phyloP scores from a whole-genome alignment of 78 protist species.

The Monocercomonoides exilis region DNA sequence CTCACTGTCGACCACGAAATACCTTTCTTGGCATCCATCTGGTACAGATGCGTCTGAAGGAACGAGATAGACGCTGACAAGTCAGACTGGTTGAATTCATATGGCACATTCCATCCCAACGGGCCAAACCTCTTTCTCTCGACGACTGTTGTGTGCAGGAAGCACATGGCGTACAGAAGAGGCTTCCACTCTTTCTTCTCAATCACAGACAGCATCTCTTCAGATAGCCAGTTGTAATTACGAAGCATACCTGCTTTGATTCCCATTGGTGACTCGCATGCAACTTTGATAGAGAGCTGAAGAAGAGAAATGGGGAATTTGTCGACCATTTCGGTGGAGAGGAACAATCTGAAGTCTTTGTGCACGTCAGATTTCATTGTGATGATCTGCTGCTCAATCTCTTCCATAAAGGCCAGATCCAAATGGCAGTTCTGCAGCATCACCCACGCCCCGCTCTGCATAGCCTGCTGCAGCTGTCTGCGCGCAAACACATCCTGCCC shows the following conservation, averaged over 20 bases:
- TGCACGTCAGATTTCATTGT: background rate
- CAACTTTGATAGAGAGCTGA: conserved; percentile 70
- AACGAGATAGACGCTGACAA: conserved; percentile 51
- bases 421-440: conserved; percentile 80
- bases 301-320: conserved; percentile 72
- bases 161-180: conserved; percentile 56
- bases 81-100: conserved; percentile 83
- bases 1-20: conserved; percentile 62
- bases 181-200: conserved; percentile 49
- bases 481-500: conserved; percentile 75
- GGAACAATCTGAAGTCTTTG: conserved; percentile 55
- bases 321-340: conserved; percentile 62
- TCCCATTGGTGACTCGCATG: conserved; percentile 78
- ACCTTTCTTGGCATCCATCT: conserved; percentile 39
- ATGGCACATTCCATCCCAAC: conserved; percentile 73
- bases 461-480: background rate
- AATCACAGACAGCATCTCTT: conserved; percentile 53
- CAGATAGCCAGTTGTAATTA: conserved; percentile 48
- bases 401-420: conserved; percentile 51
- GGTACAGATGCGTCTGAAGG: conserved; percentile 61
- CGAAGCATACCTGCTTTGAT: conserved; percentile 58
- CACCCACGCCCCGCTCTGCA: conserved; percentile 64
- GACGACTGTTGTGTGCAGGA: conserved; percentile 66
- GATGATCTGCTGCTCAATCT: conserved; percentile 32
- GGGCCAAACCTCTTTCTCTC: conserved; percentile 82